Base-by-base conservation (phyloP, 257 asterid species). In the Solanum arcanum region DNA sequence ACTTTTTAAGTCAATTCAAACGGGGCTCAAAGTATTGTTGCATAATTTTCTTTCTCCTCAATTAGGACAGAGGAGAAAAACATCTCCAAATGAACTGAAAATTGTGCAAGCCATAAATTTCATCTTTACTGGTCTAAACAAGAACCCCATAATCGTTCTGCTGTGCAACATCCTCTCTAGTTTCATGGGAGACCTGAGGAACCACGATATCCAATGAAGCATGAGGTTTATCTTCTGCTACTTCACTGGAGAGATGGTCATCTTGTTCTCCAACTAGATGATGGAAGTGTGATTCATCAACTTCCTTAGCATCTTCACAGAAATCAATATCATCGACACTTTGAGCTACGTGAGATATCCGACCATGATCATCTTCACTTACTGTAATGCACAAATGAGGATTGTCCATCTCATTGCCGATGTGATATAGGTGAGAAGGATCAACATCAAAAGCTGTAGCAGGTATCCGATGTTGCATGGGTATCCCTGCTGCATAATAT, bases 151-250 rank as follows among this genome's bases (percentile, higher is more conserved):
- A 89, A 59, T 91, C 94, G 47, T 84, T 92, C 86, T 92, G 93
- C 88, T 81, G 90, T 9, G 93, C 87, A 66, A 92, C 91, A 69
- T 94, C 98, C 91, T 93, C 97, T 9, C 92, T 88, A 83, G 88
- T 91, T 90, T 90, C 92, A 27, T 91, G 91, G 39, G 94, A 70
- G 72, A 93, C 84, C 62, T 89, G 95, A 62, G 92, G 94, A 86
- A 91, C 92, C 64, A 74, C 47, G 16, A 86, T 90, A 44, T 86
- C 91, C 23, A 88, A 87, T 31, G 89, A 86, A 33, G 90, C 86
- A 90, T 89, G 89, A 37, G 94, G 90, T 23, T 56, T 89, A n/a
- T 80, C 88, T 84, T 90, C 94, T 52, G 86, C 91, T 5, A 92
- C 86, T 84, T 91, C 97, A 83, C 84, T 90, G 25, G 93, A 86